These are phyloP conservation scores for Apophysomyces sp. DNA, from an alignment of 371 early-diverging fungal genomes.

Conservation along the genomic window DNA sequence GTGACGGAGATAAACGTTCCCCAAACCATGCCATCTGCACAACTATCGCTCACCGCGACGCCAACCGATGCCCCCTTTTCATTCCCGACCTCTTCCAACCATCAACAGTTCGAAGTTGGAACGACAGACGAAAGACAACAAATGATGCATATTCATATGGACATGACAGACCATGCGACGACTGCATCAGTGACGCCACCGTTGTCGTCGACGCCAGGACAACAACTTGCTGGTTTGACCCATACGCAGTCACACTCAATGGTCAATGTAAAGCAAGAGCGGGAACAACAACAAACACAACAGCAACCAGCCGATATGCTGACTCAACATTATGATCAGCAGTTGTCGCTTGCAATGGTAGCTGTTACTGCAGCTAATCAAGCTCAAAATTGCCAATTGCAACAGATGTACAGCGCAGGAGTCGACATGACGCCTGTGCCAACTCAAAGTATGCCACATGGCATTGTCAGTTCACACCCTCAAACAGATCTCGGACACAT, in stretches of 20 bases:
- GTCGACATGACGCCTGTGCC: background rate
- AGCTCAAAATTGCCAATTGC: background rate
- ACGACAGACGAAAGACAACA: background rate
- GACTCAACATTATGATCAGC: background rate
- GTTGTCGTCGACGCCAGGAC: background rate
- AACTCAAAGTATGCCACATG: background rate
- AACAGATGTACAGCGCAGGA: background rate
- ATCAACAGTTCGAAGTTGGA: background rate
- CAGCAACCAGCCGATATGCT: background rate
- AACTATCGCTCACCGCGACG: background rate
- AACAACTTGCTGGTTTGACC: slow-evolving; percentile 2
- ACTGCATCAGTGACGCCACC: slow-evolving; percentile 1
- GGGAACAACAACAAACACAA: background rate
- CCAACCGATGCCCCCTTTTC: background rate
- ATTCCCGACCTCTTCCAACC: background rate
- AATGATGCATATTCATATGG: background rate
- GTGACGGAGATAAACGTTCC: background rate
- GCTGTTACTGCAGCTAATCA: background rate
- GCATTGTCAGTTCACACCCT: background rate
- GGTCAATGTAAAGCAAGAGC: background rate
- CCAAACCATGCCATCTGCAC: background rate
- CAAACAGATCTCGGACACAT: slow-evolving; percentile 1
- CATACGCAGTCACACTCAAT: background rate
- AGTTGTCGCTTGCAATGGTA: background rate
- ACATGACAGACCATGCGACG: background rate